Base-by-base conservation (phyloP, 2,329 filamentous ascomycete genomes). In the Curvularia hawaiiensis region DNA sequence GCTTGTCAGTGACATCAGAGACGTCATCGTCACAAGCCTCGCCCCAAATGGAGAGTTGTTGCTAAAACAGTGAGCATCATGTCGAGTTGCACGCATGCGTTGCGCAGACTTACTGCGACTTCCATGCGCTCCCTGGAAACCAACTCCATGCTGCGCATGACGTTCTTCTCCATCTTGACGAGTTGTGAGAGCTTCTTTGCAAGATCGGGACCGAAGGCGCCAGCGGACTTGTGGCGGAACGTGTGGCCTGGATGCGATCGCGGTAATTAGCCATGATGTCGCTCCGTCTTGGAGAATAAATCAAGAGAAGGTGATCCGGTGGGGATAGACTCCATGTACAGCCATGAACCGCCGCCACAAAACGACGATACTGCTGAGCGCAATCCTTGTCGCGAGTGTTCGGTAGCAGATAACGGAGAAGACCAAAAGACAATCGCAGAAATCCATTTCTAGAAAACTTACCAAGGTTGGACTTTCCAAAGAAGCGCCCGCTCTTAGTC, bases 111-210 rank as follows among this genome's bases (percentile, higher is more conserved):
- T 90, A 97, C 92, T 74, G 95, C 95, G 66, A 97, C 94, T 73
- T 98, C 95, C 92, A 98, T 98, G 70, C 95, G 89, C 84, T 99
- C 95, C 73, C 92, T 89, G 45, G 92, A 92, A 52, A 98, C 95
- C 49, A 92, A 85, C 77, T 99, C 95, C 84, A 98, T 88, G 77
- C 92, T 97, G 78, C 95, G 92, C 95, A 99, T 99, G 56, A 97
- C 91, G 76, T 99, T 98, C 88, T 99, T 99, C 83, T 99, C 95
- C 95, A 99, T 99, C 87, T 99, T 99, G 63, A 99, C 95, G 52
- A 99, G 86, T 82, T 96, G 91, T 40, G 93, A 92, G 62, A 99
- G 88, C 85, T 99, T 99, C 86, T 97, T 97, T 58, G 95, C 90
- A 58, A 99, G 88, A 72, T 99, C 95, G 56, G 93, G 87, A 35